Base-by-base conservation (phyloP, 2,329 filamentous ascomycete genomes). In the Fusarium paranaense region DNA sequence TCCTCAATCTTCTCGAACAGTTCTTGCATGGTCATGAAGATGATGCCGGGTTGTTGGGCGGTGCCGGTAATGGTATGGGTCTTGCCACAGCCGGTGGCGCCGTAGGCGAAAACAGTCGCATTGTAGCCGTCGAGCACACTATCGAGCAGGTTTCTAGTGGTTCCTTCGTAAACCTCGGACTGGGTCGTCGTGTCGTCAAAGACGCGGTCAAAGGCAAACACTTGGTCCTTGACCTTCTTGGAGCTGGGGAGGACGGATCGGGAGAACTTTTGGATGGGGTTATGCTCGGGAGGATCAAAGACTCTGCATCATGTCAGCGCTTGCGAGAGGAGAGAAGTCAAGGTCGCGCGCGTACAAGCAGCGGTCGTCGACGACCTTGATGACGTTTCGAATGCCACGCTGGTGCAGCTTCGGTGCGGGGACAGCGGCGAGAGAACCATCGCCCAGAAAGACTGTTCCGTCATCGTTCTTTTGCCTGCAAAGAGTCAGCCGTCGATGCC, bases 11-110 rank as follows among this genome's bases (percentile, higher is more conserved):
- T 94, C 85, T 99, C 97, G 80, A 99, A 99, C 27, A 99, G 87
- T 83, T 99, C 97, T 83, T 98, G 96, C 95, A 99, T 99, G 1
- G 97, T 98, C 78, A 99, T 86, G 85, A 98, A 99, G 81, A 99
- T 99, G 79, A 99, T 98, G 66, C 97, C 97, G 0, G 97, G 97
- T 80, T 97, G 93, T 81, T 97, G 94, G 2, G 95, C 86, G 0
- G 96, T 98, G 75, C 97, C 97, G 4, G 93, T 95, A 79, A 99
- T 99, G 11, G 97, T 99, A 83, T 99, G 97, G 27, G 97, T 99
- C 86, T 99, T 99, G 83, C 97, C 97, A 83, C 97, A 99, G 42
- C 97, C 97, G 1, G 97, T 99, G 42, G 97, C 97, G 76, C 97
- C 97, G 83, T 99, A 99, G 59, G 97, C 97, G 82, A 99, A 99